phyloP scores from a whole-genome alignment of 345 rosid genomes.

The Litchi chinensis region DNA sequence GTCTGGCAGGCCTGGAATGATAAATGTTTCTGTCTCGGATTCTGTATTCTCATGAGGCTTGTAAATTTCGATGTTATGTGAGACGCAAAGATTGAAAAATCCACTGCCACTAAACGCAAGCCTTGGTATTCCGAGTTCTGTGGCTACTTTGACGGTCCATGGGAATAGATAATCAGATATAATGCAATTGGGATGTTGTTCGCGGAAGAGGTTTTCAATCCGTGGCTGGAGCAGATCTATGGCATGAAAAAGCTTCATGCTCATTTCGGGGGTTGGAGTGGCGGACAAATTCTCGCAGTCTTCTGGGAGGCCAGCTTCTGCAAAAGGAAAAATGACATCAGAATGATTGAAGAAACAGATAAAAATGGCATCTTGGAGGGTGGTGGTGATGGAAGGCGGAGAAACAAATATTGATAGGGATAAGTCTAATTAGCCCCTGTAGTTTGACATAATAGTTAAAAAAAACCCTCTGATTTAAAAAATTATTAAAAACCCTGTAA shows the following conservation, averaged over 20 bases:
- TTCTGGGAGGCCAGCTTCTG: conserved; percentile 33
- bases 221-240: conserved; percentile 20
- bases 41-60: conserved; percentile 23
- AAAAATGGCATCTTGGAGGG: too few species aligned
- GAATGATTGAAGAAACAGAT: too few species aligned
- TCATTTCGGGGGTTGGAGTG: conserved; percentile 28
- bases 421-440: too few species aligned
- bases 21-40: conserved; percentile 21
- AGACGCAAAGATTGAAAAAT: conserved; percentile 20
- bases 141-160: conserved; percentile 29
- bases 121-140: conserved; percentile 31
- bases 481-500: too few species aligned
- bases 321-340: conserved; percentile 32
- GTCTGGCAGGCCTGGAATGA: conserved; percentile 33
- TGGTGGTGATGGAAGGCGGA: too few species aligned
- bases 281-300: conserved; percentile 32
- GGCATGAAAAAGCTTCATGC: conserved; percentile 16
- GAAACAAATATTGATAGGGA: too few species aligned
- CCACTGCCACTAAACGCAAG: conserved; percentile 24
- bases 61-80: conserved; percentile 22
- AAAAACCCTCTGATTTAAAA: too few species aligned
- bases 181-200: conserved; percentile 33
- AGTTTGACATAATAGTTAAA: too few species aligned
- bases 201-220: conserved; percentile 12
- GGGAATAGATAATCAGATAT: conserved; percentile 32